phyloP scores from a whole-genome alignment of 1,139 yeast species.

The Nakaseomyces kungkrabaensis region DNA sequence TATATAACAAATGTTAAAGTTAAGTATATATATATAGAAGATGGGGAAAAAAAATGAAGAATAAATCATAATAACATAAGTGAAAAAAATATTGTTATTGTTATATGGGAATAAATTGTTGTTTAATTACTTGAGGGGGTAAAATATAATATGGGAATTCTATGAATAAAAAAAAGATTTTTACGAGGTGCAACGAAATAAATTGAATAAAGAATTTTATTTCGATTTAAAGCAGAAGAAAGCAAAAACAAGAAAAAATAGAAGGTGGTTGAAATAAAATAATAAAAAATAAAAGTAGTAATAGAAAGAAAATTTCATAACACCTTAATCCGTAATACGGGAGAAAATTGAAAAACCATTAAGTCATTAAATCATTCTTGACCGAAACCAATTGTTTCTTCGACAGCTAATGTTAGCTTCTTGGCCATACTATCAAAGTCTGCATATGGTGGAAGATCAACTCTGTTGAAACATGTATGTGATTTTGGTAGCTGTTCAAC shows the following conservation, averaged over 20 bases:
- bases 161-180: not conserved
- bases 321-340: not conserved
- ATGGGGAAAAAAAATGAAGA: not conserved
- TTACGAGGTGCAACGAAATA: not conserved
- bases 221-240: not conserved
- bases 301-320: not conserved
- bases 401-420: slow-evolving; percentile 79
- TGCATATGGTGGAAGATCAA: slow-evolving; percentile 76
- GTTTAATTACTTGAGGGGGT: not conserved
- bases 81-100: not conserved
- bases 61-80: not conserved
- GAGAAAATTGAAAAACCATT: not conserved
- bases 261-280: not conserved
- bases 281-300: not conserved
- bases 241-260: not conserved
- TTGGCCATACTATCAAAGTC: slow-evolving; percentile 68
- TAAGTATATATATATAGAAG: too few species aligned
- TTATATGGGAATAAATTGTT: not conserved
- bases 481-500: slow-evolving; percentile 87
- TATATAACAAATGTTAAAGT: too few species aligned
- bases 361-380: slow-evolving; percentile 51
- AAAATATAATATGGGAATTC: not conserved
- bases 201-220: not conserved
- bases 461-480: slow-evolving; percentile 91
- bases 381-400: slow-evolving; percentile 92